Base-by-base conservation (phyloP, 2,329 filamentous ascomycete genomes). In the Botrytis tulipae region DNA sequence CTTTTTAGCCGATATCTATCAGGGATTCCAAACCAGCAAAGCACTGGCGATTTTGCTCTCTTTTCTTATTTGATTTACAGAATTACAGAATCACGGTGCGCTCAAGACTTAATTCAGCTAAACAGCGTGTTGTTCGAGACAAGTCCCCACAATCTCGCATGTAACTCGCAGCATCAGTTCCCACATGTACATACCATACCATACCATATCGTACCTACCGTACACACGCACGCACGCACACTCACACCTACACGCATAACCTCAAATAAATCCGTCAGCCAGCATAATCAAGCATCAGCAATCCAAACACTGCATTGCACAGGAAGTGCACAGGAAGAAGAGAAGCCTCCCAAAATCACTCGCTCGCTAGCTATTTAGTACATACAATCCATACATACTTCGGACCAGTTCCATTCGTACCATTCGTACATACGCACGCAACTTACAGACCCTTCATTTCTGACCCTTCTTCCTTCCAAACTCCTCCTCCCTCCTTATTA, bases 1-100 rank as follows among this genome's bases (percentile, higher is more conserved):
- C 32, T 65, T 67, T 60, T 72, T 72, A 72, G 62, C 71, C 71
- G 71, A 72, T 40, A 48, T 63, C n/a, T 65, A 22, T 22, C 69
- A 71, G 69, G 71, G 71, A 72, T 72, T 29, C 37, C 44, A 48
- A 37, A 35, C 42, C 68, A 60, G 37, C 54, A 61, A 14, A 62
- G 57, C 40, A 46, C 69, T 22, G 32, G 25, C 57, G 18, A 29
- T n/a, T 29, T 37, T 29, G 7, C 40, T 32, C 2, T 66, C 22
- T 37, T 35, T 66, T 29, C 60, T 46, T 54, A n/a, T 44, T 67
- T 67, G 65, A 67, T 54, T 67, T 51, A 54, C 46, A 37, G 61
- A n/a, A 44, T 54, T 54, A 54, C 51, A 66, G 60, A 40, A 37
- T 66, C 42, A 29, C 37, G 18, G 40, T 70, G n/a, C n/a, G 35